Conservation (phyloP, 805 yeast species). For the Lipomyces yamadae region DNA sequence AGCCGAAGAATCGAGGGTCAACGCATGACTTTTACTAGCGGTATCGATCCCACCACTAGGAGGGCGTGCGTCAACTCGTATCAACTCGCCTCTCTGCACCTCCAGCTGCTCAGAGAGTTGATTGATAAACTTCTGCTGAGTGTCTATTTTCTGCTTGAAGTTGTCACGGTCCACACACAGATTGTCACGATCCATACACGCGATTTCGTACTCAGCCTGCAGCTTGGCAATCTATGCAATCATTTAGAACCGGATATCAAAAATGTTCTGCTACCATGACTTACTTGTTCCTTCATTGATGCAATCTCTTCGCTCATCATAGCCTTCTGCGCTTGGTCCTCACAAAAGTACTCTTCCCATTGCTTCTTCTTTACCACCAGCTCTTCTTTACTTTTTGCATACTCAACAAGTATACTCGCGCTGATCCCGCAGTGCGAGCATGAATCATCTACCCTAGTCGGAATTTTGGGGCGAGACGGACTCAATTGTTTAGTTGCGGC, state of each 20-base stretch:
- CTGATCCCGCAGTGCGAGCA: conserved; percentile 30
- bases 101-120: conserved; percentile 13
- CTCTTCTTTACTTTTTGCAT: conserved; percentile 26
- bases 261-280: not conserved
- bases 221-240: not conserved
- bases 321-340: conserved; percentile 22
- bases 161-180: not conserved
- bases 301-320: conserved; percentile 12
- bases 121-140: conserved; percentile 5
- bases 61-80: not conserved
- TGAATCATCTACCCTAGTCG: conserved; percentile 2
- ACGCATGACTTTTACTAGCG: not conserved
- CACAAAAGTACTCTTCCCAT: conserved; percentile 29
- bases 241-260: not conserved
- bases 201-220: conserved; percentile 11
- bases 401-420: conserved; percentile 25
- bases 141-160: not conserved
- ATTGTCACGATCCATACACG: conserved; percentile 5
- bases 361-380: conserved; percentile 26
- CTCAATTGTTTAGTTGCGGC: not conserved
- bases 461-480: not conserved
- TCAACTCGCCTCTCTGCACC: not conserved
- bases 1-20: not conserved
- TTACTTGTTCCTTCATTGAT: conserved; percentile 7
- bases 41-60: not conserved